Conservation (phyloP, 176 grass and related monocot genomes). For the Ensete ventricosum region DNA sequence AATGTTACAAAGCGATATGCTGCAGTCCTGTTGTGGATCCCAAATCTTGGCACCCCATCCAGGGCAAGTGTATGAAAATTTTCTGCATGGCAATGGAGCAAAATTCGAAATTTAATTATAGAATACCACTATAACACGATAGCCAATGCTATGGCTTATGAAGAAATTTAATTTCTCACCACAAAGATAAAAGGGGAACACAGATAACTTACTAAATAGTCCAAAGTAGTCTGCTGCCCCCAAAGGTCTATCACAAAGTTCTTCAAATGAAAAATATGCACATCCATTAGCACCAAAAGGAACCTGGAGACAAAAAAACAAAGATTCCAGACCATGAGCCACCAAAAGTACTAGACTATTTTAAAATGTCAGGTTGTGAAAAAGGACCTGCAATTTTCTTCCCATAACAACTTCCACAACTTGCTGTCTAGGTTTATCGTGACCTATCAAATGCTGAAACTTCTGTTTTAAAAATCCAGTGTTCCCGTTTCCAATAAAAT, state of each 20-base stretch:
- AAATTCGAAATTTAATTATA: not conserved
- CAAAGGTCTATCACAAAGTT: conserved; percentile 85
- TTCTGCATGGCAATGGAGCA: conserved; percentile 34
- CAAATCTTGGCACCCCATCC: conserved; percentile 82
- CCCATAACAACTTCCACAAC: conserved; percentile 90
- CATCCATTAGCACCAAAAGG: conserved; percentile 76
- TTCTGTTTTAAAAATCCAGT: conserved; percentile 63
- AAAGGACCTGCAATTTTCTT: conserved; percentile 62
- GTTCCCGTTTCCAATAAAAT: conserved; percentile 54
- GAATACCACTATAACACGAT: conserved; percentile 6
- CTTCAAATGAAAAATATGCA: conserved; percentile 88
- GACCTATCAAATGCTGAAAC: conserved; percentile 57
- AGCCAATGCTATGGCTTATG: not conserved
- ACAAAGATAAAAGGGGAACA: conserved; percentile 2
- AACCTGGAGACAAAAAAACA: conserved; percentile 35
- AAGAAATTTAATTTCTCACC: not conserved
- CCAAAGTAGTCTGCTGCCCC: conserved; percentile 94
- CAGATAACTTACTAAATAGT: conserved; percentile 63
- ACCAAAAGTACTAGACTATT: not conserved
- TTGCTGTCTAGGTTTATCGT: conserved; percentile 55
- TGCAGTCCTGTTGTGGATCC: conserved; percentile 61
- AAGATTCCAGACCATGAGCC: not conserved
- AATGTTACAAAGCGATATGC: conserved; percentile 89
- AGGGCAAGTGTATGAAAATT: conserved; percentile 81
- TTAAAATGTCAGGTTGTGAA: not conserved